Base-by-base conservation (phyloP, 371 early-diverging fungal genomes). In the Mucor circinelloides region DNA sequence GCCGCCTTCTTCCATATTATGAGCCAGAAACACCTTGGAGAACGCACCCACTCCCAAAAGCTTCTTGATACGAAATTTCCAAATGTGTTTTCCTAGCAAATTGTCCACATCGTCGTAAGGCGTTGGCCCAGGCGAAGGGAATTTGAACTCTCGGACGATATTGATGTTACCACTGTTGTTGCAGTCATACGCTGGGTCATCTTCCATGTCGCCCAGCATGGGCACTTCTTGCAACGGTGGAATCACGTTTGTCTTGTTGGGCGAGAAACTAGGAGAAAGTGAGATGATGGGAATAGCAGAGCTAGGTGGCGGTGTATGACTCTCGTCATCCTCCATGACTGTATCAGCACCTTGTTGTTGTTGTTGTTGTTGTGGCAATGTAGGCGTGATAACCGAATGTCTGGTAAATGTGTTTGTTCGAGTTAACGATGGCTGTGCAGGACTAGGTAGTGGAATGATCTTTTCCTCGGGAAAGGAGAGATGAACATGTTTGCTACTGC, bases 401-500 rank as follows among this genome's bases (percentile, higher is more conserved):
- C 61, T 59, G 23, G 59, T 60, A 17, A 74, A 71, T 50, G 75
- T 72, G 9, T 66, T 64, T 40, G 58, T 38, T 21, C 66, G 58
- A 42, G 62, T 25, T 23, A 50, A 34, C 15, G 46, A 48, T 4
- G 58, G 58, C 21, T 66, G 58, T 32, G 68, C n/a, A 30, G 80
- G 80, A 40, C 76, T 77, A 27, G 80, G 80, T 21, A 80, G 60
- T 27, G 77, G 75, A 59, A 77, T 68, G 52, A 77, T 71, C 15
- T 73, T 66, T 32, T 80, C 78, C 64, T 76, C 72, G n/a, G 69
- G 65, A 57, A 72, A 72, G 8, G 32, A 34, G 10, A 38, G 23
- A 13, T 40, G n/a, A n/a, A n/a, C n/a, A n/a, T n/a, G n/a, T n/a
- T n/a, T n/a, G n/a, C n/a, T 40, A 17, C 1, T 15, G 42, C 10